Conservation (phyloP, 2,329 filamentous ascomycete species). For the Stagonosporopsis tanaceti region DNA sequence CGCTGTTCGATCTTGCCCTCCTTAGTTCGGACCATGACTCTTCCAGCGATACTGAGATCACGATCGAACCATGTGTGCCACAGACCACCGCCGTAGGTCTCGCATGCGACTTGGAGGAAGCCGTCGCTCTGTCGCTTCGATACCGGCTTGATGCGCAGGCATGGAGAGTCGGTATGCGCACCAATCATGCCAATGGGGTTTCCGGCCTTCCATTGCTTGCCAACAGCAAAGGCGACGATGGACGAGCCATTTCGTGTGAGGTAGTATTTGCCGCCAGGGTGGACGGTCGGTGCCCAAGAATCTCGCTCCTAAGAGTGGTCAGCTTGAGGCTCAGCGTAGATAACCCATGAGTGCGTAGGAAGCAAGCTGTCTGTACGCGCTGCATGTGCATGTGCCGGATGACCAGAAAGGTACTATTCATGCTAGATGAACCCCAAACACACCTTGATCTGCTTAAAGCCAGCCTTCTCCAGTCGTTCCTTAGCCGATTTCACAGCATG, state of each 20-base stretch:
- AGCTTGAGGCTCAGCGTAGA: conserved; percentile 5
- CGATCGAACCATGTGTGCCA: conserved; percentile 99
- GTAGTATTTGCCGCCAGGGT: conserved; percentile 93
- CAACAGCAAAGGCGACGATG: conserved; percentile 90
- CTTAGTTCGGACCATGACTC: conserved; percentile 79
- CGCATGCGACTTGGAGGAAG: conserved; percentile 92
- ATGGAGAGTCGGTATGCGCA: conserved; percentile 94
- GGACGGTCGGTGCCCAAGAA: conserved; percentile 80
- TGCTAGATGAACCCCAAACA: background rate
- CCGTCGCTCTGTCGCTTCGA: conserved; percentile 87
- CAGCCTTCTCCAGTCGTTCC: conserved; percentile 78
- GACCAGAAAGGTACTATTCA: background rate
- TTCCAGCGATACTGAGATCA: conserved; percentile 87
- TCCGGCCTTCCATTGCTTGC: conserved; percentile 87
- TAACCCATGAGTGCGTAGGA: background rate
- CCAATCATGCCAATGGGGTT: conserved; percentile 93
- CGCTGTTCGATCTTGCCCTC: conserved; percentile 80
- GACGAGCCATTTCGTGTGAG: conserved; percentile 93
- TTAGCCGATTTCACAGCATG: conserved; percentile 87
- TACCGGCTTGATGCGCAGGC: conserved; percentile 90
- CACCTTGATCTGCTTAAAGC: conserved; percentile 84
- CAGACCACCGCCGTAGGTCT: conserved; percentile 95
- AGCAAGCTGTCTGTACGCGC: background rate
- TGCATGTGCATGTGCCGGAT: background rate
- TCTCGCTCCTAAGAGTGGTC: conserved; percentile 73